These are phyloP conservation scores for Debaryomycetaceae sp. DNA, from an alignment of 1,139 yeast genomes.

Conservation along the genomic window DNA sequence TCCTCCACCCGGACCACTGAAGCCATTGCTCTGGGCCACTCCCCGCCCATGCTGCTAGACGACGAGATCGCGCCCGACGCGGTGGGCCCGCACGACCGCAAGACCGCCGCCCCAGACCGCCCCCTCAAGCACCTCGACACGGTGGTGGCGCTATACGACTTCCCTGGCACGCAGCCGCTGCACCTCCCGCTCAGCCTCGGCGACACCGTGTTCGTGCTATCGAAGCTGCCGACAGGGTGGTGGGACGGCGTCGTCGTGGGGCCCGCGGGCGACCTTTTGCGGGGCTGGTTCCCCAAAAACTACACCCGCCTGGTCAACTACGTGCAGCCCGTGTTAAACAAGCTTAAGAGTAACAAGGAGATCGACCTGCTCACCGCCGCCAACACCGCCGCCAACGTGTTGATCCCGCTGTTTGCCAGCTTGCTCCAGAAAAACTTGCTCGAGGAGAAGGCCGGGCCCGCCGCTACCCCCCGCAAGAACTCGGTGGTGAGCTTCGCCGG, in stretches of 20 bases:
- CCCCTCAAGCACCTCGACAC: slow-evolving; percentile 42
- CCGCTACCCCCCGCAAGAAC: slow-evolving; percentile 37
- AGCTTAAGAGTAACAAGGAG: slow-evolving; percentile 37
- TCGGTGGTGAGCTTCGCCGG: slow-evolving; percentile 43
- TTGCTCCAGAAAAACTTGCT: slow-evolving; percentile 33
- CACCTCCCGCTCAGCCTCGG: slow-evolving; percentile 46
- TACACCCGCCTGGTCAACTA: slow-evolving; percentile 48
- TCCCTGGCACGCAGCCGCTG: slow-evolving; percentile 43
- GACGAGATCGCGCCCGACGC: slow-evolving; percentile 42
- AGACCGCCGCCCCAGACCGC: slow-evolving; percentile 14
- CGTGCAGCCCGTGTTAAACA: slow-evolving; percentile 42
- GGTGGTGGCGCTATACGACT: slow-evolving; percentile 49
- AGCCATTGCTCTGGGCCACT: no score
- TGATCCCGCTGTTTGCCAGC: slow-evolving; percentile 42
- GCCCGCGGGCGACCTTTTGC: slow-evolving; percentile 36
- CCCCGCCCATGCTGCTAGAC: slow-evolving; percentile 13
- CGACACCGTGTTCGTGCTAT: slow-evolving; percentile 47
- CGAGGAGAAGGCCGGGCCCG: slow-evolving; percentile 30
- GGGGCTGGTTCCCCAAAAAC: slow-evolving; percentile 79
- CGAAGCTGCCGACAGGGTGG: slow-evolving; percentile 62
- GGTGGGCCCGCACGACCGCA: slow-evolving; percentile 24
- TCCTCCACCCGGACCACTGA: no score
- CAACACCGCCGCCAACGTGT: slow-evolving; percentile 47
- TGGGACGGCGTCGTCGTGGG: slow-evolving; percentile 65
- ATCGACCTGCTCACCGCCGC: slow-evolving; percentile 46